Conservation (phyloP, 2,329 filamentous ascomycete species). For the Pezicula neosporulosa region DNA sequence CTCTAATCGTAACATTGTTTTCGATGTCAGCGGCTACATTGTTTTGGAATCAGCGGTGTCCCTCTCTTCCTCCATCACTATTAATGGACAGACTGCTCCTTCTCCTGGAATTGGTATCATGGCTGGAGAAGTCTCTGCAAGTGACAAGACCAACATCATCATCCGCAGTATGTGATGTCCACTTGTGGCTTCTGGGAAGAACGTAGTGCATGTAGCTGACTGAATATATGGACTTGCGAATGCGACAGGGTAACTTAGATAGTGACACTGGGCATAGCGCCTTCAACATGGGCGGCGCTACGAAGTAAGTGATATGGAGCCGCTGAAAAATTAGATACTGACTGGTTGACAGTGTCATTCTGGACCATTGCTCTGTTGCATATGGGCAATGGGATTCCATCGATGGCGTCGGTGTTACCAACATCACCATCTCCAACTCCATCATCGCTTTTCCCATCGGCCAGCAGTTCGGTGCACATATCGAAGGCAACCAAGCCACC, state of each 20-base stretch:
- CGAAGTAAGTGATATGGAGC: slow-evolving; percentile 21
- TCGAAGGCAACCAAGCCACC: slow-evolving; percentile 47
- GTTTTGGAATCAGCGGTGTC: slow-evolving; percentile 38
- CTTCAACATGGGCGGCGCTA: slow-evolving; percentile 48
- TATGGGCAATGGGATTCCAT: slow-evolving; percentile 55
- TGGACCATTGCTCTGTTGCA: slow-evolving; percentile 50
- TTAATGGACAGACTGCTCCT: slow-evolving; percentile 44
- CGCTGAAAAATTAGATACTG: too few relatives aligned
- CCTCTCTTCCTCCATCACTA: slow-evolving; percentile 37
- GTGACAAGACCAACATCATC: slow-evolving; percentile 36
- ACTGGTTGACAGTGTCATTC: slow-evolving; percentile 38
- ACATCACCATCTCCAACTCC: not conserved
- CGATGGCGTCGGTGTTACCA: slow-evolving; percentile 30
- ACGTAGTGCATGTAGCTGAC: too few relatives aligned
- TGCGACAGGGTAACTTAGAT: slow-evolving; percentile 49
- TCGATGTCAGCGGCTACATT: slow-evolving; percentile 42
- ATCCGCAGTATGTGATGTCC: slow-evolving; percentile 34
- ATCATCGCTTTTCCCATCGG: slow-evolving; percentile 32
- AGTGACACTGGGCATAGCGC: slow-evolving; percentile 47
- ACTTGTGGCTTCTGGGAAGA: too few relatives aligned
- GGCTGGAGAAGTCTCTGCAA: slow-evolving; percentile 18
- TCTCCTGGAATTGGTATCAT: slow-evolving; percentile 38
- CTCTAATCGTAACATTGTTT: slow-evolving; percentile 39
- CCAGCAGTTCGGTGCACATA: slow-evolving; percentile 50
- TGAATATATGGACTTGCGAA: slow-evolving; percentile 36